phyloP scores from a whole-genome alignment of 345 rosid genomes.

The Garcia nutans region DNA sequence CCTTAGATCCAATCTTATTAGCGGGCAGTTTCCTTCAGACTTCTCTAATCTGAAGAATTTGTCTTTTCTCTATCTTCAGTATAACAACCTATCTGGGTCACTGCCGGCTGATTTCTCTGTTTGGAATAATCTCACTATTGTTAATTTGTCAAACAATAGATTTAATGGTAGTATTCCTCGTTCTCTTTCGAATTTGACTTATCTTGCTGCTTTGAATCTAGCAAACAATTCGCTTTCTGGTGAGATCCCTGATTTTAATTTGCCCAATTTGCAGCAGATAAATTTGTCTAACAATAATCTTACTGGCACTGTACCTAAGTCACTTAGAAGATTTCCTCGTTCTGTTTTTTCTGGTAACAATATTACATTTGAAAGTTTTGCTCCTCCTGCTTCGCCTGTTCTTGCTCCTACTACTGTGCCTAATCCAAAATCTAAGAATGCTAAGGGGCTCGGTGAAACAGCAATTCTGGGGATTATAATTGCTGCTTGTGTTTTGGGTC shows the following conservation, averaged over 20 bases:
- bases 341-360: constrained; percentile 70
- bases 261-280: constrained; percentile 52
- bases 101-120: constrained; percentile 55
- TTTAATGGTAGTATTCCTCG: constrained; percentile 67
- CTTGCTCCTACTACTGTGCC: constrained; percentile 30
- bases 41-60: constrained; percentile 56
- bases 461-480: constrained; percentile 49
- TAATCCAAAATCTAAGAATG: constrained; percentile 25
- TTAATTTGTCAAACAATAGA: constrained; percentile 72
- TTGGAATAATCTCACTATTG: constrained; percentile 58
- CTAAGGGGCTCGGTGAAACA: constrained; percentile 45
- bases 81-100: constrained; percentile 64
- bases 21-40: constrained; percentile 68
- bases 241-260: constrained; percentile 64
- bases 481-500: constrained; percentile 44
- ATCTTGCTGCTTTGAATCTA: constrained; percentile 59
- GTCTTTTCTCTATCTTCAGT: constrained; percentile 74
- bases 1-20: constrained; percentile 70
- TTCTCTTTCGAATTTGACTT: constrained; percentile 60
- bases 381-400: constrained; percentile 39
- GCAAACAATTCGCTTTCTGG: constrained; percentile 81
- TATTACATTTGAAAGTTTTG: constrained; percentile 33
- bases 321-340: constrained; percentile 56
- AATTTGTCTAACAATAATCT: constrained; percentile 67
- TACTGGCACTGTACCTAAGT: constrained; percentile 54